These are phyloP conservation scores for Cutaneotrichosporon cyanovorans DNA, from an alignment of 1,284 basidiomycete genomes.

Conservation along the genomic window DNA sequence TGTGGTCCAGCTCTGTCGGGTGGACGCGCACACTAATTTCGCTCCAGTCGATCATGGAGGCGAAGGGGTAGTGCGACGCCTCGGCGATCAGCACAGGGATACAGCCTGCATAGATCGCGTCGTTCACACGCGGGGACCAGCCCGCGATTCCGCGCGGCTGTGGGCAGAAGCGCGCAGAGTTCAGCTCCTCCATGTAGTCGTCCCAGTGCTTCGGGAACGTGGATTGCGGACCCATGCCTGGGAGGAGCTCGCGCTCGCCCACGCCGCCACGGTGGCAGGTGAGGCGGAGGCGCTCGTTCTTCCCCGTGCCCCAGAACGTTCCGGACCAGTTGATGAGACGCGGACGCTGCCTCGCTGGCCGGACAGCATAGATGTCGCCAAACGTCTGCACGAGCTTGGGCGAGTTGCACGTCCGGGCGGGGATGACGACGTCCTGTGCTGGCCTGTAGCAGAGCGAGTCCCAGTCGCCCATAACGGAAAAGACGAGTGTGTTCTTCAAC, in stretches of 20 bases:
- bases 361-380: slow-evolving; percentile 24
- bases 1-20: slow-evolving; percentile 45
- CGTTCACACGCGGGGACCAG: slow-evolving; percentile 47
- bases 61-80: slow-evolving; percentile 47
- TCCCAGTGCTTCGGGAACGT: slow-evolving; percentile 30
- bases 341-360: slow-evolving; percentile 32
- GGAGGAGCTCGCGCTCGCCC: slow-evolving; percentile 33
- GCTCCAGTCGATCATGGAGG: slow-evolving; percentile 46
- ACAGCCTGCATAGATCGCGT: slow-evolving; percentile 50
- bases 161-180: slow-evolving; percentile 46
- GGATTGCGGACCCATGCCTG: slow-evolving; percentile 33
- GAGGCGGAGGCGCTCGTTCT: slow-evolving; percentile 37
- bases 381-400: slow-evolving; percentile 32
- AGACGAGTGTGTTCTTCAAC: slow-evolving; percentile 38
- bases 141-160: slow-evolving; percentile 46
- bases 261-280: slow-evolving; percentile 40
- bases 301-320: slow-evolving; percentile 46
- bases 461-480: slow-evolving; percentile 44
- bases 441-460: slow-evolving; percentile 44
- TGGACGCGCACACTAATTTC: slow-evolving; percentile 46
- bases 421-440: slow-evolving; percentile 44
- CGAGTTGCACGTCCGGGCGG: slow-evolving; percentile 38
- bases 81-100: slow-evolving; percentile 49
- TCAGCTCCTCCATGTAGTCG: slow-evolving; percentile 46
- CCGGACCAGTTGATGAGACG: slow-evolving; percentile 40